These are phyloP conservation scores for Melanogaster broomeanus DNA, from an alignment of 768 basidiomycete genomes.

Conservation along the genomic window DNA sequence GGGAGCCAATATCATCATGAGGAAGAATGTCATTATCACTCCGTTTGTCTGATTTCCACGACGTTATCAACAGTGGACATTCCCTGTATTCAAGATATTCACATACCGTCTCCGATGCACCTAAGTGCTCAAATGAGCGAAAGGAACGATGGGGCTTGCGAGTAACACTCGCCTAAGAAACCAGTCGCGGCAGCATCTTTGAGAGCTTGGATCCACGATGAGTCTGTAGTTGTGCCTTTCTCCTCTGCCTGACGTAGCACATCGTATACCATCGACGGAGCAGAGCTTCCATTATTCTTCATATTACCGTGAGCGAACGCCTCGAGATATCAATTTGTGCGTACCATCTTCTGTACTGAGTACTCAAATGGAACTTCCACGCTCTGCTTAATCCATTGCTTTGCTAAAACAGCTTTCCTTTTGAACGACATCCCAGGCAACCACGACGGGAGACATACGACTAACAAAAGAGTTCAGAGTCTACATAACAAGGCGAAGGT, in stretches of 20 bases:
- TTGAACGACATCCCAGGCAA: conserved; percentile 25
- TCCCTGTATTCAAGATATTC: no score
- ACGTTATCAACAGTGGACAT: no score
- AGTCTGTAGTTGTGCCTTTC: conserved; percentile 2
- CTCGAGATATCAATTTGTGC: no score
- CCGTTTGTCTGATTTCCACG: no score
- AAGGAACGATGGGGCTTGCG: background rate
- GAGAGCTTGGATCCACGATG: conserved; percentile 10
- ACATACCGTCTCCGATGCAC: no score
- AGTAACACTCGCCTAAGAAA: conserved; percentile 14
- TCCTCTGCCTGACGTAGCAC: conserved; percentile 11
- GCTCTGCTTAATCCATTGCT: conserved; percentile 13
- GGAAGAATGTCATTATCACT: no score
- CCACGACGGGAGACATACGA: conserved; percentile 23
- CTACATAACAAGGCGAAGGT: no score
- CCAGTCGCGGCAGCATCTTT: no score
- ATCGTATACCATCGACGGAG: conserved; percentile 20
- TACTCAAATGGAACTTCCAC: conserved; percentile 15
- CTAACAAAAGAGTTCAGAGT: conserved; percentile 1
- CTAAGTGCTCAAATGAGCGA: background rate
- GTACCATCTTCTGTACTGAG: conserved; percentile 19
- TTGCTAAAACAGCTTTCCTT: conserved; percentile 19
- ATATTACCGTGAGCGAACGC: no score
- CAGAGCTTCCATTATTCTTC: conserved; percentile 3
- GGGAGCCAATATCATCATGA: no score